Conservation (phyloP, 2,329 filamentous ascomycete species). For the Colletotrichum tanaceti region DNA sequence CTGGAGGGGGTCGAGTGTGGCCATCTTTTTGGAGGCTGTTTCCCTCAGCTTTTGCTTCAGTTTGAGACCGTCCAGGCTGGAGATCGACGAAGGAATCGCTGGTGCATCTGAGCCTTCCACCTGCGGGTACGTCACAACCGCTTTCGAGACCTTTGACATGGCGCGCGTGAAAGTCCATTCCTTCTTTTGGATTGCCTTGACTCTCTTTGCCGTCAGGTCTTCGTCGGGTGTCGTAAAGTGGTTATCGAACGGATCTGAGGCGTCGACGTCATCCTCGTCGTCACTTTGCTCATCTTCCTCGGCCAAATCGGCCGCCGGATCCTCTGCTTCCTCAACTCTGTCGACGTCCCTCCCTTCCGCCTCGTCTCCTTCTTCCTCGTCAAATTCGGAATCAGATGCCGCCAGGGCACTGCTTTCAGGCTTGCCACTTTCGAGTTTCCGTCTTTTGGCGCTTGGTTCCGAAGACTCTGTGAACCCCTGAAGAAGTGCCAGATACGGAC, state of each 20-base stretch:
- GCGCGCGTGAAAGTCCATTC: constrained; percentile 64
- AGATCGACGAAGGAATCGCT: constrained; percentile 50
- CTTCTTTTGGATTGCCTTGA: constrained; percentile 62
- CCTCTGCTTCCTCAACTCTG: constrained; percentile 39
- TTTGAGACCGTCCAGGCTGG: constrained; percentile 61
- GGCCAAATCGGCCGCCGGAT: constrained; percentile 42
- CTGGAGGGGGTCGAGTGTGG: constrained; percentile 70
- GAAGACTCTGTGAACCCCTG: constrained; percentile 64
- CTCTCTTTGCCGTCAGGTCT: constrained; percentile 64
- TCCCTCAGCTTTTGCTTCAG: constrained; percentile 78
- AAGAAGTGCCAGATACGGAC: constrained; percentile 69
- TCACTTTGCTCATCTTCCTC: constrained; percentile 43
- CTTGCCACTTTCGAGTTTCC: constrained; percentile 62
- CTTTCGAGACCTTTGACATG: constrained; percentile 59
- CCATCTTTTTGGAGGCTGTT: constrained; percentile 63
- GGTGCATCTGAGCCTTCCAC: constrained; percentile 50
- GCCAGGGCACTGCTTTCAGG: constrained; percentile 41
- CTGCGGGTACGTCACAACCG: constrained; percentile 60
- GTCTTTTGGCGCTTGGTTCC: constrained; percentile 64
- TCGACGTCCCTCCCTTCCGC: constrained; percentile 47
- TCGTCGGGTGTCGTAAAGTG: constrained; percentile 81
- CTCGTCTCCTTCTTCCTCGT: constrained; percentile 40
- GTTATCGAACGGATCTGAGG: constrained; percentile 78
- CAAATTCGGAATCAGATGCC: constrained; percentile 41
- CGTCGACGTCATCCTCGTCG: constrained; percentile 55